Percentiles rank a stretch among this genome's conserved stretches.
Conservation (phyloP, 2,329 filamentous ascomycete species). For the Aureobasidium melanogenum region DNA sequence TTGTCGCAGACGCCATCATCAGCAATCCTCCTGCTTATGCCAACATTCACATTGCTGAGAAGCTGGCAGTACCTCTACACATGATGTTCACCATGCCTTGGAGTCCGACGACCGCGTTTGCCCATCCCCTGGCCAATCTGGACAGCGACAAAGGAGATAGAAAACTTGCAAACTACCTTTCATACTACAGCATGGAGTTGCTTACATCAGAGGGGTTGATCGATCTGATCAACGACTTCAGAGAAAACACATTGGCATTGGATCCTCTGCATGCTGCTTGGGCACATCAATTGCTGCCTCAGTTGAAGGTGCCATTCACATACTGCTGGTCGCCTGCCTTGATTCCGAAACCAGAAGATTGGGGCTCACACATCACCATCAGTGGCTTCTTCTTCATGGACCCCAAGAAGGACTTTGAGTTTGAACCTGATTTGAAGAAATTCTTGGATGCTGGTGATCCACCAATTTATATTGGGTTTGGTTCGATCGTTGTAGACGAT, state of each 20-base stretch:
- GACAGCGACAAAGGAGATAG: conserved; percentile 66
- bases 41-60: conserved; percentile 66
- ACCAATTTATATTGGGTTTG: conserved; percentile 76
- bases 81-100: conserved; percentile 97
- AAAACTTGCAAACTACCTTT: conserved; percentile 72
- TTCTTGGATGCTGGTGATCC: conserved; percentile 55
- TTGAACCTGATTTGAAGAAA: not conserved
- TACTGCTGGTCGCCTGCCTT: conserved; percentile 86
- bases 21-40: conserved; percentile 71
- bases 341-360: conserved; percentile 71
- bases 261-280: conserved; percentile 71
- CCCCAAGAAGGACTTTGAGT: conserved; percentile 48
- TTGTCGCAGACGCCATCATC: conserved; percentile 75
- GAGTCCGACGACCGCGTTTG: conserved; percentile 76
- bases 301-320: conserved; percentile 72
- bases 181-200: conserved; percentile 79
- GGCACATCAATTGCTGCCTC: conserved; percentile 69
- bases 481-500: conserved; percentile 72
- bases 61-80: conserved; percentile 64
- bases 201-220: conserved; percentile 89
- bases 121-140: conserved; percentile 78
- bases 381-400: conserved; percentile 70
- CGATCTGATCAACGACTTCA: conserved; percentile 82
- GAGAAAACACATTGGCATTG: conserved; percentile 52
- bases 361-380: conserved; percentile 62